Conservation (phyloP, 2,329 filamentous ascomycete species). For the Pleurostoma richardsiae region DNA sequence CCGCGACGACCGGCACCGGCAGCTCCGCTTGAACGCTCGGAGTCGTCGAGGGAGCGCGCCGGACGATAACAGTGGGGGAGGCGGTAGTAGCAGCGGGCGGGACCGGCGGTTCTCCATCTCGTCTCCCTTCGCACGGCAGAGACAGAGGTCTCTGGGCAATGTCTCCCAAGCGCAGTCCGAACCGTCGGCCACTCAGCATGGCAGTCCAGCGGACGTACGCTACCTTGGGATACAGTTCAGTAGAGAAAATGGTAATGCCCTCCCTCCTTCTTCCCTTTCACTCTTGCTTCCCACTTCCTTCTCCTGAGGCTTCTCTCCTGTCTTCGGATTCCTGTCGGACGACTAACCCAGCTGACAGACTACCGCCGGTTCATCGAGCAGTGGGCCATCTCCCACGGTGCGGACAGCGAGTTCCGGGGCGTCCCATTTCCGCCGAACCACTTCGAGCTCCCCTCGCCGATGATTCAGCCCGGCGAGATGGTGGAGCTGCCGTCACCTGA, state of each 20-base stretch:
- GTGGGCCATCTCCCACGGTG: conserved; percentile 39
- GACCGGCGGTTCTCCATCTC: conserved; percentile 37
- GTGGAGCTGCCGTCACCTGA: conserved; percentile 11
- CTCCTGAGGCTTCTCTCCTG: background rate
- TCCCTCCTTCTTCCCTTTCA: conserved; percentile 1
- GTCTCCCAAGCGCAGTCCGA: conserved; percentile 7
- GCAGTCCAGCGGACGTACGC: conserved; percentile 31
- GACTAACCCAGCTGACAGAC: conserved; percentile 20
- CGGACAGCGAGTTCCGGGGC: conserved; percentile 39
- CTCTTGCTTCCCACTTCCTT: background rate
- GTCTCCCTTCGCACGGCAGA: conserved; percentile 31
- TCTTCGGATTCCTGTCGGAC: no score
- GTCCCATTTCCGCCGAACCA: conserved; percentile 39
- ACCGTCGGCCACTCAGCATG: background rate
- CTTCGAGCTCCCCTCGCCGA: conserved; percentile 41
- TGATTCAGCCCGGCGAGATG: conserved; percentile 27
- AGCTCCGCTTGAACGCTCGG: conserved; percentile 35
- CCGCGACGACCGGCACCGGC: conserved; percentile 38
- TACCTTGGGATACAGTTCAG: conserved; percentile 47
- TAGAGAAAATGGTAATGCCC: conserved; percentile 33
- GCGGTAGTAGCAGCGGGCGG: conserved; percentile 11
- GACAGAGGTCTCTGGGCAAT: conserved; percentile 24
- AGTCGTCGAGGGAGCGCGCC: conserved; percentile 34
- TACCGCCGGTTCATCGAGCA: conserved; percentile 40
- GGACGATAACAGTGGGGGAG: conserved; percentile 15